phyloP scores from a whole-genome alignment of 1,284 basidiomycete genomes.

The Pseudozyma sp. region DNA sequence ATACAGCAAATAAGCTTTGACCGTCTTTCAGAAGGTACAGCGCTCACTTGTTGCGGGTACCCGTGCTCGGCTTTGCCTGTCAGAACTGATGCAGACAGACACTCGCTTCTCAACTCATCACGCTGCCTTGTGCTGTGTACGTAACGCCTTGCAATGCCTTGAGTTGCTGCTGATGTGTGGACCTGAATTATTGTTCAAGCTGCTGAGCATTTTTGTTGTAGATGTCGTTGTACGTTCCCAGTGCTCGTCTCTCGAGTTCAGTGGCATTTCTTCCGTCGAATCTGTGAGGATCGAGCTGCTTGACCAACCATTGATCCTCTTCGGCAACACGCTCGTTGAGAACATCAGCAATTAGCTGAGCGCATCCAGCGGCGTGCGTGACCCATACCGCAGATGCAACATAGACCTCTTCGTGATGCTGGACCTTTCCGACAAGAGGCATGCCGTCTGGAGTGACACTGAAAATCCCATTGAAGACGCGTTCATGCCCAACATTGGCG shows the following conservation, averaged over 20 bases:
- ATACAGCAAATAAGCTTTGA: no score
- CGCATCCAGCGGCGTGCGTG: conserved; percentile 16
- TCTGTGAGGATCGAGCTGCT: conserved; percentile 2
- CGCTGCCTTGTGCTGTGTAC: no score
- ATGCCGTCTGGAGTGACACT: conserved; percentile 23
- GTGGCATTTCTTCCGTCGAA: conserved; percentile 1
- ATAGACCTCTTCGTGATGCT: conserved; percentile 3
- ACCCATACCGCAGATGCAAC: conserved; percentile 17
- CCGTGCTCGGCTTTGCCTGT: no score
- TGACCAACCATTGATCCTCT: conserved; percentile 6
- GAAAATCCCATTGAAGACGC: conserved; percentile 17
- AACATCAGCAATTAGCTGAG: conserved; percentile 13
- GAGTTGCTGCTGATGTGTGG: no score
- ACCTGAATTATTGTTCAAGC: not conserved
- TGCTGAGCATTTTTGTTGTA: conserved; percentile 16
- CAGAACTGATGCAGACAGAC: no score
- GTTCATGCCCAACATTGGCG: not conserved
- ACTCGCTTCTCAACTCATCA: no score
- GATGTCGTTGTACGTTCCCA: conserved; percentile 20
- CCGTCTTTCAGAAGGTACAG: no score
- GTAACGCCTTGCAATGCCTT: no score
- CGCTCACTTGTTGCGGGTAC: no score
- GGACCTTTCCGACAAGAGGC: conserved; percentile 8
- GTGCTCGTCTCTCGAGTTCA: conserved; percentile 1
- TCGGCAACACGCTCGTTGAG: not conserved